Conservation (phyloP, 208 protist genomes). For the Acanthamoeba lenticulata region DNA sequence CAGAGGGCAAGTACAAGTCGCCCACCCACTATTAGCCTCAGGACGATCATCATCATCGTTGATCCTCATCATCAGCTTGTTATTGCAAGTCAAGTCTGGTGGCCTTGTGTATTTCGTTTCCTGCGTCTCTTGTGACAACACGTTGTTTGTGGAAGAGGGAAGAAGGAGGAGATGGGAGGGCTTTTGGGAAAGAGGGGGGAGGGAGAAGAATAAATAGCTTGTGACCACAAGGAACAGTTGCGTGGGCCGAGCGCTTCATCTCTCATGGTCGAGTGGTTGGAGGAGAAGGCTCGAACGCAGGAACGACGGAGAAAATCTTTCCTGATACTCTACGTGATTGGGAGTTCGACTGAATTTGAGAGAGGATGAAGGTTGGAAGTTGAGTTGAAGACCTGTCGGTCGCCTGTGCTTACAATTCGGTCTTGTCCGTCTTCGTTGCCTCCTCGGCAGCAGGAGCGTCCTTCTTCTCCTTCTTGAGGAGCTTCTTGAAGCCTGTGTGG, state of each 20-base stretch:
- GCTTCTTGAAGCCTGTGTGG: not conserved
- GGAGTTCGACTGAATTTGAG: not conserved
- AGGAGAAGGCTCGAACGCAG: no score
- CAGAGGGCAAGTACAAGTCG: not conserved
- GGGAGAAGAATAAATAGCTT: no score
- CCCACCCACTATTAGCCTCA: not conserved
- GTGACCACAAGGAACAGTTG: no score
- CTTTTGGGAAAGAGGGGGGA: no score
- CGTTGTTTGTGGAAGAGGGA: no score
- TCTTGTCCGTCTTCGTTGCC: not conserved
- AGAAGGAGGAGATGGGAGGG: no score
- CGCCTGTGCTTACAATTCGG: not conserved
- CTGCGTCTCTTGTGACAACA: no score
- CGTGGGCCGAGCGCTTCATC: no score
- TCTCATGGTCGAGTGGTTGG: no score
- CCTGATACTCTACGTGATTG: not conserved
- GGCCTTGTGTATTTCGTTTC: not conserved
- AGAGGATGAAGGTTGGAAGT: not conserved
- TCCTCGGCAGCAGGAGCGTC: not conserved
- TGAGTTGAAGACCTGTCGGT: not conserved
- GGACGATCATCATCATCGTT: not conserved
- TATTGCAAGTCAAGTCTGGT: not conserved
- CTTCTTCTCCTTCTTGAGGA: constrained; percentile 11
- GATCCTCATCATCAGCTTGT: not conserved
- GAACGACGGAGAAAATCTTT: not conserved